phyloP scores from a whole-genome alignment of 192 early-diverging fungal genomes.

The Coemansia sp. region DNA sequence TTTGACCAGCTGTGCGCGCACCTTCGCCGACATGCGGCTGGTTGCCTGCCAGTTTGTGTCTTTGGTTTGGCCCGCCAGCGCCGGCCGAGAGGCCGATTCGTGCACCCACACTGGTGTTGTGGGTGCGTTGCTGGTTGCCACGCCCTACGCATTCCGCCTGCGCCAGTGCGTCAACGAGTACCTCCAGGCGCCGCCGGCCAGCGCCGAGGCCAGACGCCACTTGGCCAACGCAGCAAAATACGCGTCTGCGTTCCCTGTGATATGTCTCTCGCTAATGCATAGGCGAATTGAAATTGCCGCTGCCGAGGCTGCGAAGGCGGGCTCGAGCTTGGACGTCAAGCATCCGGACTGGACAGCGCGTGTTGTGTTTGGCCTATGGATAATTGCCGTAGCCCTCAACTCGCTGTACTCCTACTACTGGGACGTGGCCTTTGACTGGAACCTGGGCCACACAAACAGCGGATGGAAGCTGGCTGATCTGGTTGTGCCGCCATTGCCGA shows the following conservation, averaged over 20 bases:
- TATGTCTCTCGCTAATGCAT: conserved; percentile 35
- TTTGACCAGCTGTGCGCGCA: conserved; percentile 86
- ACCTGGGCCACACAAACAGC: conserved; percentile 49
- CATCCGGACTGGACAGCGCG: conserved; percentile 25
- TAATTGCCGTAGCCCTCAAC: conserved; percentile 72
- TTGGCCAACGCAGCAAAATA: conserved; percentile 93
- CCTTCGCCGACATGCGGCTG: conserved; percentile 70
- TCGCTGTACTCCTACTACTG: conserved; percentile 93
- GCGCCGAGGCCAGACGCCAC: conserved; percentile 59
- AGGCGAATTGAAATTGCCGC: conserved; percentile 1
- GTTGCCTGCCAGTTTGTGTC: conserved; percentile 58
- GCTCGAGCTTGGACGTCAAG: conserved; percentile 8
- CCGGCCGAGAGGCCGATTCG: neutral
- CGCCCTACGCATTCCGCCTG: conserved; percentile 47
- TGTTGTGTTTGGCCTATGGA: conserved; percentile 48
- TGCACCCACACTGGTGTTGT: conserved; percentile 17
- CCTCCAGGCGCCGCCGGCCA: conserved; percentile 9
- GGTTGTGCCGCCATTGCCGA: conserved; percentile 16
- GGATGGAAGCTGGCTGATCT: conserved; percentile 35
- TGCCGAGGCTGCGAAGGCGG: too few species aligned
- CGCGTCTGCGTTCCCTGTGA: conserved; percentile 58
- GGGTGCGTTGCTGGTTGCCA: conserved; percentile 25
- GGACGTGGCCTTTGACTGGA: conserved; percentile 94
- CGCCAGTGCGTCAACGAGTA: conserved; percentile 53
- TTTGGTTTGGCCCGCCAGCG: conserved; percentile 38